Conservation (phyloP, 2,329 filamentous ascomycete genomes). For the Botrytis byssoidea region DNA sequence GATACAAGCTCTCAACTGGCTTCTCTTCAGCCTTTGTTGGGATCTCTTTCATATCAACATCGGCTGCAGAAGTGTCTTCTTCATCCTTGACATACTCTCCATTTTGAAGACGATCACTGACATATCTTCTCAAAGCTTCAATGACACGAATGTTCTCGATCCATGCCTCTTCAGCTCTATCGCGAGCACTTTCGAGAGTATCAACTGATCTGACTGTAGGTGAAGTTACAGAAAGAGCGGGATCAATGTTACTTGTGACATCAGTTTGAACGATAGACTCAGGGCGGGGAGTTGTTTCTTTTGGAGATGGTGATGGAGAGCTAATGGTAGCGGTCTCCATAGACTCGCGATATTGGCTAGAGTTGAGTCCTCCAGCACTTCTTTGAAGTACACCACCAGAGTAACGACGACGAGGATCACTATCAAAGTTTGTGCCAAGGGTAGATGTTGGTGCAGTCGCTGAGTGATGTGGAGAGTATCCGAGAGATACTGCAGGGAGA, state of each 20-base stretch:
- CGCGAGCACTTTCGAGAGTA: constrained; percentile 49
- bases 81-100: constrained; percentile 50
- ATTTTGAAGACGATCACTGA: constrained; percentile 56
- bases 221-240: constrained; percentile 45
- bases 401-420: constrained; percentile 62
- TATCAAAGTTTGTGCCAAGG: constrained; percentile 65
- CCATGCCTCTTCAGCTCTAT: constrained; percentile 63
- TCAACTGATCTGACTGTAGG: constrained; percentile 55
- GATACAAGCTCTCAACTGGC: constrained; percentile 29
- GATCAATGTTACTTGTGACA: constrained; percentile 37
- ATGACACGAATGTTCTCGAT: constrained; percentile 65
- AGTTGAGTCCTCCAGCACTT: constrained; percentile 42
- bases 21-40: constrained; percentile 19
- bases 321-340: constrained; percentile 36
- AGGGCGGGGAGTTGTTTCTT: constrained; percentile 34
- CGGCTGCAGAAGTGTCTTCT: constrained; percentile 31
- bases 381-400: constrained; percentile 67
- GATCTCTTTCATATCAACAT: constrained; percentile 18
- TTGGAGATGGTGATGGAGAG: constrained; percentile 34
- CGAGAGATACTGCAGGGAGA: constrained; percentile 67
- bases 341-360: constrained; percentile 14
- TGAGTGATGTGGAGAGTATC: constrained; percentile 62
- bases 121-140: constrained; percentile 58
- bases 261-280: constrained; percentile 45
- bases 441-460: constrained; percentile 65